These are phyloP conservation scores for Westerdykella sp. DNA, from an alignment of 2,329 filamentous ascomycete genomes.

Conservation along the genomic window DNA sequence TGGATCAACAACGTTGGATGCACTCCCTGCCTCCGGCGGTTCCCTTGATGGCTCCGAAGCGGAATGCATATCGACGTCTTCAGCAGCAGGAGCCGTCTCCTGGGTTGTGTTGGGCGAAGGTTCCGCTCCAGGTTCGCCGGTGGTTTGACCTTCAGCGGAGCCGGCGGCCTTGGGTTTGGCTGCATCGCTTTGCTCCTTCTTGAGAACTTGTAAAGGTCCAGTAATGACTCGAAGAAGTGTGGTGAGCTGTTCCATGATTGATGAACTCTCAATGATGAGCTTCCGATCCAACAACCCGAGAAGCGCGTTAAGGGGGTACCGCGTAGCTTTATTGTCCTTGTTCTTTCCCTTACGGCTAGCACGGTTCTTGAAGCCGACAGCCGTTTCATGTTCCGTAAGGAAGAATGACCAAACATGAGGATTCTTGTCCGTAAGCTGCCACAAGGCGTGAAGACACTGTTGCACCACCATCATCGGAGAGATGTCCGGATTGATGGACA, in stretches of 20 bases:
- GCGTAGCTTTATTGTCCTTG: constrained; percentile 76
- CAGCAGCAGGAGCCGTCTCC: constrained; percentile 10
- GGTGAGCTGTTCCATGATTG: constrained; percentile 90
- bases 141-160: constrained; percentile 13
- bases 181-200: constrained; percentile 68
- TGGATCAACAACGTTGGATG: too few species aligned
- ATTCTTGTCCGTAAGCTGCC: constrained; percentile 77
- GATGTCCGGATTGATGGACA: constrained; percentile 68
- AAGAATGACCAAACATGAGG: constrained; percentile 86
- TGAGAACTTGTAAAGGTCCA: constrained; percentile 74
- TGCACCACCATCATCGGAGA: constrained; percentile 94
- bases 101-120: too few species aligned
- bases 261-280: constrained; percentile 92
- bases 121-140: constrained; percentile 10
- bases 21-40: neutral
- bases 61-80: constrained; percentile 33
- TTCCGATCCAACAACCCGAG: constrained; percentile 85
- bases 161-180: constrained; percentile 14
- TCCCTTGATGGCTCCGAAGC: constrained; percentile 20
- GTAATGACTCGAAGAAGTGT: constrained; percentile 84
- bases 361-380: constrained; percentile 68
- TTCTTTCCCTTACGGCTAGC: constrained; percentile 78
- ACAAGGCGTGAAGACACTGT: constrained; percentile 82
- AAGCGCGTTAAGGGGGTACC: constrained; percentile 87
- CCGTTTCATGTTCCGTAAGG: constrained; percentile 85